Conservation (phyloP, 345 rosid species). For the Pseudoturritis turrita region DNA sequence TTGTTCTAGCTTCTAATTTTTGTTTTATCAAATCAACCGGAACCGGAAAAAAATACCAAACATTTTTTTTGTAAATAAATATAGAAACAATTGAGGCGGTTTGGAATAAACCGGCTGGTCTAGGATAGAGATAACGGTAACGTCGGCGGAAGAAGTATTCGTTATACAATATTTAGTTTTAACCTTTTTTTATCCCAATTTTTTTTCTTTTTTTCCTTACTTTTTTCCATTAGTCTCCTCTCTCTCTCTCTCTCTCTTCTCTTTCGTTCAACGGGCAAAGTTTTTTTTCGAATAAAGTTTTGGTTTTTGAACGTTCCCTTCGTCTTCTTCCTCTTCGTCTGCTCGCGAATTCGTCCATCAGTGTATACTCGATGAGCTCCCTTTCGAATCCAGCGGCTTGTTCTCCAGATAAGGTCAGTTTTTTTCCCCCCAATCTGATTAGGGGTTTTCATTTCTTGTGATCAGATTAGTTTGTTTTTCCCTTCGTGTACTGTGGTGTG, state of each 20-base stretch:
- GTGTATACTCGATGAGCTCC: conserved; percentile 36
- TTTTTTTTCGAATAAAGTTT: conserved; percentile 51
- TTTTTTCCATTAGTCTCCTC: neutral
- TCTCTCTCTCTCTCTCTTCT: conserved; percentile 23
- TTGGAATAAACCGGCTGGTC: too few relatives aligned
- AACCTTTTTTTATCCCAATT: neutral
- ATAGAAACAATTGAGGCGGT: too few relatives aligned
- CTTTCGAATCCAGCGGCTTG: conserved; percentile 55
- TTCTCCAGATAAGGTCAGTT: conserved; percentile 38
- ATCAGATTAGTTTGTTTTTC: conserved; percentile 15
- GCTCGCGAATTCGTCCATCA: conserved; percentile 8
- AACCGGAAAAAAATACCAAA: too few relatives aligned
- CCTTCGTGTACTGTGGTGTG: conserved; percentile 6
- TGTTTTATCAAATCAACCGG: too few relatives aligned
- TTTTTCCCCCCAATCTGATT: neutral
- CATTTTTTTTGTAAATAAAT: too few relatives aligned
- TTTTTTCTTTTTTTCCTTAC: neutral
- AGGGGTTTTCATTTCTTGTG: conserved; percentile 19
- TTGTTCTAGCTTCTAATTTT: too few relatives aligned
- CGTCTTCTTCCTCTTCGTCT: conserved; percentile 1
- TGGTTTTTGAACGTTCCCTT: conserved; percentile 15
- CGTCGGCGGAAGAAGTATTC: too few relatives aligned
- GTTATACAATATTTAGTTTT: too few relatives aligned
- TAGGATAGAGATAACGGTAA: too few relatives aligned
- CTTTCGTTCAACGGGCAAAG: conserved; percentile 70